A percentile compares a stretch with the other conserved stretches of the same genome.
These are phyloP conservation scores for Lathyrus aphaca DNA, from an alignment of 306 rosid species.

Conservation along the genomic window DNA sequence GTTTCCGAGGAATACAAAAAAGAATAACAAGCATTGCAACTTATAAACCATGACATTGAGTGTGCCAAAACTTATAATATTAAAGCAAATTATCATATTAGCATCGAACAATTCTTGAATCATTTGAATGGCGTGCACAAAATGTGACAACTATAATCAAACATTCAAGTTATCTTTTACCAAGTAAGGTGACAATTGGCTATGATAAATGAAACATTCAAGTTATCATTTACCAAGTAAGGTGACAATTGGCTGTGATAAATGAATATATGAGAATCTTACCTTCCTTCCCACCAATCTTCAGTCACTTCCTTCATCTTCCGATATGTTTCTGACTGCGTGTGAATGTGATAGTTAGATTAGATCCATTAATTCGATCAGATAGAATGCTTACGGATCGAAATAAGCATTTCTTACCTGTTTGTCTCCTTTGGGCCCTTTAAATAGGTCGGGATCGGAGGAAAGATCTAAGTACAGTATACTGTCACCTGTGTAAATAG, in stretches of 20 bases:
- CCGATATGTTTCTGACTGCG: slow-evolving; percentile 90
- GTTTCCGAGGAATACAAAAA: slow-evolving; percentile 18
- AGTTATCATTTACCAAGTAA: slow-evolving; percentile 2
- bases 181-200: slow-evolving; percentile 10
- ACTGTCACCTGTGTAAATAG: slow-evolving; percentile 67
- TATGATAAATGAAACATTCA: not conserved
- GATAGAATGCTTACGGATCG: slow-evolving; percentile 22
- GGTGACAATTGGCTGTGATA: slow-evolving; percentile 15
- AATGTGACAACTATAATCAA: slow-evolving; percentile 9
- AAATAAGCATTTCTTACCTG: slow-evolving; percentile 60
- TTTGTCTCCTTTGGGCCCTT: slow-evolving; percentile 81
- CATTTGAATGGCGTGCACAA: not conserved
- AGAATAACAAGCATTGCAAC: slow-evolving; percentile 1
- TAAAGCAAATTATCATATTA: not conserved
- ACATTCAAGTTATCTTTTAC: slow-evolving; percentile 1
- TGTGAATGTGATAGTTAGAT: slow-evolving; percentile 36
- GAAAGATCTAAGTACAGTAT: slow-evolving; percentile 84
- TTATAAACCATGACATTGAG: slow-evolving; percentile 6
- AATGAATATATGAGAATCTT: slow-evolving; percentile 8
- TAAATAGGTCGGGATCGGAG: slow-evolving; percentile 75
- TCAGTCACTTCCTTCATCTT: slow-evolving; percentile 87
- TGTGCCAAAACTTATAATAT: not conserved
- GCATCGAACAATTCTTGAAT: not conserved
- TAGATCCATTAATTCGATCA: slow-evolving; percentile 18
- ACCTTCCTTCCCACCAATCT: slow-evolving; percentile 97